Conservation (phyloP, 306 rosid genomes). For the Prunus armeniaca region DNA sequence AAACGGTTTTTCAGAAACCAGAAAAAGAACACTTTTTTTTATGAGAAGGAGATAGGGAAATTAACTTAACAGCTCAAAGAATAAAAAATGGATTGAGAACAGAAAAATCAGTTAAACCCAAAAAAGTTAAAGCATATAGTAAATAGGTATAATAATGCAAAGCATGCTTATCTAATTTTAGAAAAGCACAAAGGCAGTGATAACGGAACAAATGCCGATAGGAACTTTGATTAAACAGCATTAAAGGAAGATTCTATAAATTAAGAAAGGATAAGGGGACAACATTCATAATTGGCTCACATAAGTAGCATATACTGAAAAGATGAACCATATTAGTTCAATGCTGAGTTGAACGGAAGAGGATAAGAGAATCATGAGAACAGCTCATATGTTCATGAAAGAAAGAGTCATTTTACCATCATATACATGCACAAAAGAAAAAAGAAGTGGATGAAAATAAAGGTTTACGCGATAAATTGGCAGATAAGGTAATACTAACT, state of each 20-base stretch:
- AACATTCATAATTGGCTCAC: neutral
- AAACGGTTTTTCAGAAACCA: neutral
- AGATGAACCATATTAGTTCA: neutral
- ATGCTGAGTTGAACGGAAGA: neutral
- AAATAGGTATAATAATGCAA: neutral
- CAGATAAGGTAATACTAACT: neutral
- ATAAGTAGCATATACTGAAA: neutral
- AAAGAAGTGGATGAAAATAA: neutral
- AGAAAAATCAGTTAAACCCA: neutral
- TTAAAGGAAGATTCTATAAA: neutral
- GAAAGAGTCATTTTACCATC: neutral
- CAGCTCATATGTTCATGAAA: neutral
- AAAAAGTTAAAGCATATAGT: neutral
- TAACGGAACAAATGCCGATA: neutral
- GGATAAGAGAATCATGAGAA: neutral
- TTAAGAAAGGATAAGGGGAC: neutral
- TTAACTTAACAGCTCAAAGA: neutral
- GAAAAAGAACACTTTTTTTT: neutral
- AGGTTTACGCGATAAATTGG: neutral
- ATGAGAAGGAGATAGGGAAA: neutral
- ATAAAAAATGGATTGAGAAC: neutral
- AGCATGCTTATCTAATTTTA: neutral
- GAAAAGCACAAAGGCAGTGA: neutral
- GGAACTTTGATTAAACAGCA: neutral
- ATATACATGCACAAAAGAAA: neutral